These are phyloP conservation scores for Rusavskia elegans DNA, from an alignment of 495 filamentous ascomycete genomes.

Conservation along the genomic window DNA sequence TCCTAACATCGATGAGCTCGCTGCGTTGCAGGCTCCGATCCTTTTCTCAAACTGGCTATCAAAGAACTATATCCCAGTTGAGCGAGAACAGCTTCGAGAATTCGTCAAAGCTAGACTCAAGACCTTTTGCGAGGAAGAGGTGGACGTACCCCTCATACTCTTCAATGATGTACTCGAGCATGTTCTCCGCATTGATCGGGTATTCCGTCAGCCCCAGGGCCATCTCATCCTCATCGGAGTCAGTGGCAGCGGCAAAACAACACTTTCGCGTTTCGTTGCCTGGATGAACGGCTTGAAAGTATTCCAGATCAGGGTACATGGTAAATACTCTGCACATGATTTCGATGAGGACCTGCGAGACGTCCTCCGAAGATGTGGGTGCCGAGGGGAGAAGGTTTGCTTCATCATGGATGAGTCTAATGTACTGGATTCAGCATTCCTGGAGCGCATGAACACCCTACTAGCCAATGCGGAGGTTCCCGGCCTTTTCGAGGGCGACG, in stretches of 20 bases:
- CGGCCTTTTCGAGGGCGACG: constrained; percentile 94
- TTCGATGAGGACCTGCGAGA: constrained; percentile 95
- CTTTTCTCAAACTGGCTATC: constrained; percentile 99
- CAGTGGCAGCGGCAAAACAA: constrained; percentile 96
- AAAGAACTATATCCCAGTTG: constrained; percentile 94
- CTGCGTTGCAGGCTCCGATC: constrained; percentile 84
- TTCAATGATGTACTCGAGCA: constrained; percentile 99
- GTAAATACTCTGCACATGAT: constrained; percentile 94
- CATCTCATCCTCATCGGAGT: constrained; percentile 97
- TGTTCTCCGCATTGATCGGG: constrained; percentile 91
- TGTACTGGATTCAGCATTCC: constrained; percentile 92
- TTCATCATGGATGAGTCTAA: constrained; percentile 99
- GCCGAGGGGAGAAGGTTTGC: constrained; percentile 98
- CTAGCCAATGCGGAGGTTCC: constrained; percentile 97
- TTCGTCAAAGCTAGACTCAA: constrained; percentile 94
- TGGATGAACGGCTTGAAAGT: constrained; percentile 99
- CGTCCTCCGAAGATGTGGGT: constrained; percentile 83
- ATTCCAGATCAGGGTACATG: constrained; percentile 99
- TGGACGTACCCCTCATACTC: constrained; percentile 90
- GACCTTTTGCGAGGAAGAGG: constrained; percentile 99
- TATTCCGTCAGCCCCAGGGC: constrained; percentile 95
- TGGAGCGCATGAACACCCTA: constrained; percentile 97
- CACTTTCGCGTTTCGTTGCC: constrained; percentile 89
- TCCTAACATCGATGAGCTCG: constrained; percentile 75
- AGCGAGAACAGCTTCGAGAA: constrained; percentile 81